These are phyloP conservation scores for Colletotrichum cereale DNA, from an alignment of 2,329 filamentous ascomycete genomes.

Conservation along the genomic window DNA sequence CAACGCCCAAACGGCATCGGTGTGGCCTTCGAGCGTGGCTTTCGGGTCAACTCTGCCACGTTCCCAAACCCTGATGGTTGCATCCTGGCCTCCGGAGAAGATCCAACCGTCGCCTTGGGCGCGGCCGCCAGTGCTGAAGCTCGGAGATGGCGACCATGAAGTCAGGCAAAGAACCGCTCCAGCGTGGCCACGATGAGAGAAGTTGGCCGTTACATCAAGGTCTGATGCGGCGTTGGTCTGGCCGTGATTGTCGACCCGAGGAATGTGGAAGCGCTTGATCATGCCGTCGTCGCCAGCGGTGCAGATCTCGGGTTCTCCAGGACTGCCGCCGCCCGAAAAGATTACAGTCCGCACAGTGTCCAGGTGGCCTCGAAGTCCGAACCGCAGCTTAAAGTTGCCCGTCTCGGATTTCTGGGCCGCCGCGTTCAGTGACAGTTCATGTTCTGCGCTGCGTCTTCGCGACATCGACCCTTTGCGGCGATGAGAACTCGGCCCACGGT, in stretches of 20 bases:
- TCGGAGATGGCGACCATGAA: constrained; percentile 87
- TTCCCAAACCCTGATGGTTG: constrained; percentile 95
- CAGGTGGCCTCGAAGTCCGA: constrained; percentile 90
- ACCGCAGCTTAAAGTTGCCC: constrained; percentile 90
- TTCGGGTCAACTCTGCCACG: constrained; percentile 94
- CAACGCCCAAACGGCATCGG: constrained; percentile 94
- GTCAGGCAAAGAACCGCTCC: constrained; percentile 89
- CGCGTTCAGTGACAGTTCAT: constrained; percentile 66
- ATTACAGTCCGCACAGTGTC: constrained; percentile 95
- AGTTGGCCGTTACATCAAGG: constrained; percentile 91
- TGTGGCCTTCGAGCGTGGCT: constrained; percentile 92
- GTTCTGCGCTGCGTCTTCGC: constrained; percentile 77
- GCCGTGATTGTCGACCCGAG: constrained; percentile 75
- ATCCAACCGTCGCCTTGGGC: constrained; percentile 97
- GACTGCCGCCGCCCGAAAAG: constrained; percentile 95
- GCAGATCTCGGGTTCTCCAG: constrained; percentile 95
- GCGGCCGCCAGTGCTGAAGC: constrained; percentile 89
- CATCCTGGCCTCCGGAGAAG: constrained; percentile 96
- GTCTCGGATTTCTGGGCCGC: constrained; percentile 73
- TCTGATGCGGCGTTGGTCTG: constrained; percentile 73
- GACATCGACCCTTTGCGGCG: constrained; percentile 85
- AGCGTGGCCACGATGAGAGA: constrained; percentile 94
- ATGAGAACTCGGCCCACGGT: constrained; percentile 75
- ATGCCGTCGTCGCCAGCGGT: constrained; percentile 95
- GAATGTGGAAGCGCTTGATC: constrained; percentile 97